Evolutionary conservation across 805 yeast species (phyloP).

Genomic region (Zygoascus flipseniorum): DNA sequence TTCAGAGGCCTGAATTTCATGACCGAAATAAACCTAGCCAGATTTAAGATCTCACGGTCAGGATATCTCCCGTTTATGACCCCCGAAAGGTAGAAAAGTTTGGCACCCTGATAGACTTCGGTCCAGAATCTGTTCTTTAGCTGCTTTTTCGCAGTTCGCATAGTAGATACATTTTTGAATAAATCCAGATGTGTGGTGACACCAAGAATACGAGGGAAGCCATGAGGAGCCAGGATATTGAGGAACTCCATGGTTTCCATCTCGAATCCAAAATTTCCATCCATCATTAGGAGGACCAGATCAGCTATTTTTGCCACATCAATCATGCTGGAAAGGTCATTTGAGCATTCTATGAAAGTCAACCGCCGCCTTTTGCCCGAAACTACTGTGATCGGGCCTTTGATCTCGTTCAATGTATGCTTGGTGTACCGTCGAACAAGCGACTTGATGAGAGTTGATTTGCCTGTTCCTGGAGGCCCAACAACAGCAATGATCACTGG

Average conservation of each 20-base stretch:
- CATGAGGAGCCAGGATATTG: slow-evolving; percentile 94
- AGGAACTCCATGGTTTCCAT: slow-evolving; percentile 99
- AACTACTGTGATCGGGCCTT: slow-evolving; percentile 95
- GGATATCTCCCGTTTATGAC: slow-evolving; percentile 97
- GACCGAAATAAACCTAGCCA: slow-evolving; percentile 86
- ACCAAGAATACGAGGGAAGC: slow-evolving; percentile 96
- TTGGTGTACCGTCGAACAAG: slow-evolving; percentile 81
- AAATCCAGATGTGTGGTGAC: slow-evolving; percentile 93
- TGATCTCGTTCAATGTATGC: slow-evolving; percentile 73
- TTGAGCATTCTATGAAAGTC: slow-evolving; percentile 86
- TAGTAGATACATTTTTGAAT: slow-evolving; percentile 80
- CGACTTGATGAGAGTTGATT: slow-evolving; percentile 85
- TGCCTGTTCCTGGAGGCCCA: slow-evolving; percentile 99
- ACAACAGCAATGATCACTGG: slow-evolving; percentile 95
- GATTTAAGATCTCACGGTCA: slow-evolving; percentile 86
- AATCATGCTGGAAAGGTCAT: slow-evolving; percentile 90
- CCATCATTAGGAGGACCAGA: slow-evolving; percentile 77
- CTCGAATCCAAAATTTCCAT: slow-evolving; percentile 96
- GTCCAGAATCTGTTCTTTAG: slow-evolving; percentile 97
- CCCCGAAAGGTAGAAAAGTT: slow-evolving; percentile 87
- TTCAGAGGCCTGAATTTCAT: slow-evolving; percentile 99
- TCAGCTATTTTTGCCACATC: slow-evolving; percentile 96
- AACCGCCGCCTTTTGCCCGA: slow-evolving; percentile 89
- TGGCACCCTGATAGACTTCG: slow-evolving; percentile 97
- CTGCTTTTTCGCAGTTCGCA: slow-evolving; percentile 84